These are phyloP conservation scores for Cryphonectria japonica DNA, from an alignment of 2,329 filamentous ascomycete species.

Conservation along the genomic window DNA sequence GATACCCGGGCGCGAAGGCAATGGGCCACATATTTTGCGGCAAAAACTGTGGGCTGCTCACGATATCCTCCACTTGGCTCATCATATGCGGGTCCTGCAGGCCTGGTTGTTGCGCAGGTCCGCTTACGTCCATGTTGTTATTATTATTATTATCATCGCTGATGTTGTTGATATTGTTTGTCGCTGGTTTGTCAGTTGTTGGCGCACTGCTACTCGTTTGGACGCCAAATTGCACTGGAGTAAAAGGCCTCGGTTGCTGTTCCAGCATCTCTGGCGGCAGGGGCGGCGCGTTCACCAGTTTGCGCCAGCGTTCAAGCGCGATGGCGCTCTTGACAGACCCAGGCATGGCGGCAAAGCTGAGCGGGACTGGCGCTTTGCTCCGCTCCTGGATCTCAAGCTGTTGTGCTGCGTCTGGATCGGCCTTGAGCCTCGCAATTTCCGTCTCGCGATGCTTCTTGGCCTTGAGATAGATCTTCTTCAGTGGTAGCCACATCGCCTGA, in stretches of 20 bases:
- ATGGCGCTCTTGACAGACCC: slow-evolving; percentile 50
- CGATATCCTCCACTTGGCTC: slow-evolving; percentile 43
- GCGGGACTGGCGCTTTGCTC: slow-evolving; percentile 44
- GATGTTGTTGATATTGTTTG: neutral
- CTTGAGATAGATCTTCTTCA: slow-evolving; percentile 58
- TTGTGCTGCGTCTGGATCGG: slow-evolving; percentile 52
- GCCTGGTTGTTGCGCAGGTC: slow-evolving; percentile 24
- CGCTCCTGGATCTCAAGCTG: slow-evolving; percentile 55
- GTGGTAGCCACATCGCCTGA: slow-evolving; percentile 55
- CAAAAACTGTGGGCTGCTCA: slow-evolving; percentile 43
- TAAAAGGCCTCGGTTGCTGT: neutral
- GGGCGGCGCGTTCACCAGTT: slow-evolving; percentile 44
- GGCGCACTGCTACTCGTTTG: neutral
- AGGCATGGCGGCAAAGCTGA: slow-evolving; percentile 53
- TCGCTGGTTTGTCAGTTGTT: slow-evolving; percentile 2
- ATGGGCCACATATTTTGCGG: slow-evolving; percentile 42
- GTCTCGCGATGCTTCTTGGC: slow-evolving; percentile 55
- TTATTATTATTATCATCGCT: neutral
- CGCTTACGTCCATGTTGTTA: slow-evolving; percentile 15
- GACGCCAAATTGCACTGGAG: neutral
- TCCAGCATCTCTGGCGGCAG: slow-evolving; percentile 26
- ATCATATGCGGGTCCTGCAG: slow-evolving; percentile 23
- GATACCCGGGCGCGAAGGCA: slow-evolving; percentile 25
- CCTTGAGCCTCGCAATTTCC: slow-evolving; percentile 54
- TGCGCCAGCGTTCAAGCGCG: slow-evolving; percentile 57